A percentile compares a stretch with the other conserved stretches of the same genome.
Conservation (phyloP, 164 flowering plant genomes). For the Magnolia kwangsiensis region DNA sequence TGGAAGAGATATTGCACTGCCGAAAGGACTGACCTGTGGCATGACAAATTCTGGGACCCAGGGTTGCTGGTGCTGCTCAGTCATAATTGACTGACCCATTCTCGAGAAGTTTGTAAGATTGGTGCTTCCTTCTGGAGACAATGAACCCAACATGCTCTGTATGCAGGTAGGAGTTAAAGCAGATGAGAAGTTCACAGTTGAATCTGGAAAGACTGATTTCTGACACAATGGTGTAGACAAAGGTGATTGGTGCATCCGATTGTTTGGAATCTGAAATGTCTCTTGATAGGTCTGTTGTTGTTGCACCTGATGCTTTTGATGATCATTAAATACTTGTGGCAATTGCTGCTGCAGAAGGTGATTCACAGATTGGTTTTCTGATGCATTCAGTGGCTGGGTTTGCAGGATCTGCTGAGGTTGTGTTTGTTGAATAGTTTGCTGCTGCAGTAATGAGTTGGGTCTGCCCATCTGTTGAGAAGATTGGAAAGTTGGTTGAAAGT, state of each 20-base stretch:
- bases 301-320: conserved; percentile 30
- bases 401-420: conserved; percentile 41
- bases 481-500: conserved; percentile 59
- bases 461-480: conserved; percentile 43
- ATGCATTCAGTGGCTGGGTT: conserved; percentile 36
- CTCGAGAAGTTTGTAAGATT: conserved; percentile 29
- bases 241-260: conserved; percentile 38
- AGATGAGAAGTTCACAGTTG: conserved; percentile 36
- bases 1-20: conserved; percentile 10
- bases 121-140: conserved; percentile 6
- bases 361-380: conserved; percentile 32
- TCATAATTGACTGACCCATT: conserved; percentile 39
- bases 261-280: conserved; percentile 41
- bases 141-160: conserved; percentile 48
- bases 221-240: conserved; percentile 40
- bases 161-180: conserved; percentile 34
- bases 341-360: conserved; percentile 40
- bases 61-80: conserved; percentile 40
- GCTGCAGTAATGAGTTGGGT: conserved; percentile 38
- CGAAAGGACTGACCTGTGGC: conserved; percentile 29
- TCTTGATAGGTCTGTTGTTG: conserved; percentile 41
- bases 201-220: conserved; percentile 47
- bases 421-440: conserved; percentile 43
- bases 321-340: conserved; percentile 36
- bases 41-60: conserved; percentile 47